These are phyloP conservation scores for Uronychia binucleata DNA, from an alignment of 73 alveolate species.

Conservation along the genomic window DNA sequence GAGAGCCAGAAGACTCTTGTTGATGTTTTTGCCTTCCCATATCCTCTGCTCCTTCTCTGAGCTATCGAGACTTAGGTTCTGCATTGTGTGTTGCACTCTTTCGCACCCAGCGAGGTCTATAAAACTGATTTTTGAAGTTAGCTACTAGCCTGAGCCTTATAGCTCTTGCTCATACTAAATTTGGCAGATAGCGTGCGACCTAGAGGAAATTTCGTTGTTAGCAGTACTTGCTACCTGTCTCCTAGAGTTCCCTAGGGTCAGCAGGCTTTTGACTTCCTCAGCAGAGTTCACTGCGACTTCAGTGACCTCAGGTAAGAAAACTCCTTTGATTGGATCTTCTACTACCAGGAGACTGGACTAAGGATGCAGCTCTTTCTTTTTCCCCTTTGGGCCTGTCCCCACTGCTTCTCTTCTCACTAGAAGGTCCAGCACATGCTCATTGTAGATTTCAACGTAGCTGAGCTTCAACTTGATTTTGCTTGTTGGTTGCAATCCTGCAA, in stretches of 20 bases:
- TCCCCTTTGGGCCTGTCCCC: not conserved
- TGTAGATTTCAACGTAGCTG: conserved; percentile 84
- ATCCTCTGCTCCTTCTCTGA: conserved; percentile 68
- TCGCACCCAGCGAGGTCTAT: conserved; percentile 87
- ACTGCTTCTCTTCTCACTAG: conserved; percentile 55
- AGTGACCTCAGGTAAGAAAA: conserved; percentile 69
- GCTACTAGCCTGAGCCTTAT: not conserved
- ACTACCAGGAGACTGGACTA: conserved; percentile 51
- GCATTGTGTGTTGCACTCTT: conserved; percentile 77
- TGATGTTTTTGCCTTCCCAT: conserved; percentile 84
- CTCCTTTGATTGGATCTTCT: conserved; percentile 79
- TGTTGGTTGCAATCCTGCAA: conserved; percentile 67
- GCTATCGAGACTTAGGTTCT: conserved; percentile 23
- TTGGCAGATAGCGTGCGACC: conserved; percentile 85
- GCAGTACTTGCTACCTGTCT: conserved; percentile 81
- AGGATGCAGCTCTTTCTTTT: not conserved
- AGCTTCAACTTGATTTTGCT: conserved; percentile 75
- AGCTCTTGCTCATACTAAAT: not conserved
- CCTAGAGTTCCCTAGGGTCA: conserved; percentile 79
- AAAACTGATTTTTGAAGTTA: conserved; percentile 41
- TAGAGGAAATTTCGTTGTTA: conserved; percentile 73
- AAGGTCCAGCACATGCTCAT: conserved; percentile 84
- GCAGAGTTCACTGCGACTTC: conserved; percentile 67
- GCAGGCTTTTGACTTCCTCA: conserved; percentile 64
- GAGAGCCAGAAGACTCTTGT: conserved; percentile 75